Evolutionary conservation across 2,329 filamentous ascomycete species (phyloP).

Genomic region (Knufia petricola): DNA sequence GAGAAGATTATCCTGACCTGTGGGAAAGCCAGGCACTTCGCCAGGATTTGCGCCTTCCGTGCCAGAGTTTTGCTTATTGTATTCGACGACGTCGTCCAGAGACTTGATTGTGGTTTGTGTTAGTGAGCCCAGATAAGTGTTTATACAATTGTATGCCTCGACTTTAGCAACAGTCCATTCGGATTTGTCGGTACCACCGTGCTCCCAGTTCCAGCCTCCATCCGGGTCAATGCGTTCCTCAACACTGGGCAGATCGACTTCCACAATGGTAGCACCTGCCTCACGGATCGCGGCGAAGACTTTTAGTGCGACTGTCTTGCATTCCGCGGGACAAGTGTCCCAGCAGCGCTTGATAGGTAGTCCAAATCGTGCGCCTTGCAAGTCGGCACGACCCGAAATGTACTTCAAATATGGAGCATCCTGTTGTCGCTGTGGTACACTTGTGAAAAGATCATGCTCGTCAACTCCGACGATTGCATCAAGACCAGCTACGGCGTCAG

Average conservation of each 20-base stretch:
- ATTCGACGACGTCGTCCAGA: conserved; percentile 18
- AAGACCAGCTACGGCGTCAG: conserved; percentile 18
- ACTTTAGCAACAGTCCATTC: conserved; percentile 13
- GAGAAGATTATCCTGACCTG: conserved; percentile 22
- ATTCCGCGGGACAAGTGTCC: conserved; percentile 32
- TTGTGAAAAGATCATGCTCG: conserved; percentile 14
- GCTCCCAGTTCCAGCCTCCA: conserved; percentile 26
- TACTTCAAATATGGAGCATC: conserved; percentile 14
- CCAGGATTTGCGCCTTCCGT: conserved; percentile 21
- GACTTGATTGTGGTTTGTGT: conserved; percentile 19
- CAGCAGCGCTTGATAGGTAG: conserved; percentile 37
- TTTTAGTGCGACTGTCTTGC: conserved; percentile 29
- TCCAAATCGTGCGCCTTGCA: conserved; percentile 20
- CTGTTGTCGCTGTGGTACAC: conserved; percentile 14
- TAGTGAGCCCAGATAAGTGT: conserved; percentile 16
- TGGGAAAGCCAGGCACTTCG: conserved; percentile 23
- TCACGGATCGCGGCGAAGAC: conserved; percentile 29
- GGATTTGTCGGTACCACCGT: conserved; percentile 14
- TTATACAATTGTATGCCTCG: conserved; percentile 20
- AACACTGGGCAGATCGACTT: conserved; percentile 24
- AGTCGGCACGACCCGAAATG: conserved; percentile 12
- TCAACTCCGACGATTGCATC: conserved; percentile 14
- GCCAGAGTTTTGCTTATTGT: conserved; percentile 19
- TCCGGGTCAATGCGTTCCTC: conserved; percentile 24
- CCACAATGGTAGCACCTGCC: conserved; percentile 28